phyloP scores from a whole-genome alignment of 192 early-diverging fungal genomes.

The Linnemannia zychae region DNA sequence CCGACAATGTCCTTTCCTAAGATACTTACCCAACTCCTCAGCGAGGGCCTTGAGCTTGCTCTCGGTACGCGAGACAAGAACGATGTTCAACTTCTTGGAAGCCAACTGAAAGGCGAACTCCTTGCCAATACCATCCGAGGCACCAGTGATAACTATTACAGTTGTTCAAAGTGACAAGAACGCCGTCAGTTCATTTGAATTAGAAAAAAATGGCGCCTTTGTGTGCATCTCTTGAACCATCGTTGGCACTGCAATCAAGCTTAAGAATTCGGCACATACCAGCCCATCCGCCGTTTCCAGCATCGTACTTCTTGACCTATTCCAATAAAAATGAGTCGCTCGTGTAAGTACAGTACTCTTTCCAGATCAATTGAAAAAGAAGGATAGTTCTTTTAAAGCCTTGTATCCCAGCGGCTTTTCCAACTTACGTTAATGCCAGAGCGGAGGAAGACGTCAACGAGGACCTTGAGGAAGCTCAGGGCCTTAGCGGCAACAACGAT shows the following conservation, averaged over 20 bases:
- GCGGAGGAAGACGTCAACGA: conserved; percentile 58
- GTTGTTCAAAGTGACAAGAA: background rate
- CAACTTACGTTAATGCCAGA: conserved; percentile 61
- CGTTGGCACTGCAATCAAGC: background rate
- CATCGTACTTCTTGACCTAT: conserved; percentile 54
- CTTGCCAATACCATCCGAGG: conserved; percentile 96
- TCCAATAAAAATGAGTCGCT: background rate
- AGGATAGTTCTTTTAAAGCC: background rate
- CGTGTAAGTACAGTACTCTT: background rate
- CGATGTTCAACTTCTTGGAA: conserved; percentile 83
- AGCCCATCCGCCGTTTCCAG: conserved; percentile 53
- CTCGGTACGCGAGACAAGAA: conserved; percentile 86
- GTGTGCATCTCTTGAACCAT: no score
- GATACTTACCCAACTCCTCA: conserved; percentile 70
- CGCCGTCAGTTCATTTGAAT: background rate
- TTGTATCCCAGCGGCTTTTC: background rate
- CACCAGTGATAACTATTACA: conserved; percentile 88
- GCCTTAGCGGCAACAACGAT: conserved; percentile 45
- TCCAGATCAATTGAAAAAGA: background rate
- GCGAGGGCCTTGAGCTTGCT: conserved; percentile 85
- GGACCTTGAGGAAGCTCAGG: conserved; percentile 58
- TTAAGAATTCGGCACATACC: conserved; percentile 9
- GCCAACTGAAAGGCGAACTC: conserved; percentile 95
- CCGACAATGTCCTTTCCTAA: no score
- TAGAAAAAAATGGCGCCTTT: background rate